Conservation (phyloP, 129 eudicot species). For the Flaveria trinervia region DNA sequence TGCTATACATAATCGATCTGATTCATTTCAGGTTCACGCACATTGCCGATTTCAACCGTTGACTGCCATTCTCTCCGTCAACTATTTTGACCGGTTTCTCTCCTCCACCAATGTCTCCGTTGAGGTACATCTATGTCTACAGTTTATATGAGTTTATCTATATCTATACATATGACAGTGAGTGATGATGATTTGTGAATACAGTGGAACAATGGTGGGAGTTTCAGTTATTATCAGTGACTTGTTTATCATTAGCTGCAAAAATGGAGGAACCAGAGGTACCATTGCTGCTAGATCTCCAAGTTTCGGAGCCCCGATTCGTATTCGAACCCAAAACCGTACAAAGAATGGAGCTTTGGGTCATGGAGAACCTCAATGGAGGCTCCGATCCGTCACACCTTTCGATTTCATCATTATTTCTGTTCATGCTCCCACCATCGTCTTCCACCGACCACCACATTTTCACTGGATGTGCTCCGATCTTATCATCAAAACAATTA, state of each 20-base stretch:
- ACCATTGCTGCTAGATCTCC: constrained; percentile 55
- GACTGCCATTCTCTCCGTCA: constrained; percentile 63
- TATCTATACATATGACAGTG: not conserved
- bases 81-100: constrained; percentile 53
- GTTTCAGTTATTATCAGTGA: constrained; percentile 53
- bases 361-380: constrained; percentile 55
- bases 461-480: constrained; percentile 38
- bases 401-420: constrained; percentile 58
- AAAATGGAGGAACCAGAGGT: constrained; percentile 60
- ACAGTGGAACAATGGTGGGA: constrained; percentile 51
- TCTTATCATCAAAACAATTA: constrained; percentile 52
- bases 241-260: constrained; percentile 61
- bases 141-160: not conserved
- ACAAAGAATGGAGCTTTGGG: constrained; percentile 63
- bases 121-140: not conserved
- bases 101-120: constrained; percentile 5
- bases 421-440: constrained; percentile 29
- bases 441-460: not conserved
- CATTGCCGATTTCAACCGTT: constrained; percentile 49
- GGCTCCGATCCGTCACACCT: constrained; percentile 58
- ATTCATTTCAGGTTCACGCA: constrained; percentile 45
- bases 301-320: constrained; percentile 40
- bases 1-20: not conserved
- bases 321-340: constrained; percentile 53
- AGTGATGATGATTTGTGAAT: constrained; percentile 1